Evolutionary conservation across 2,329 filamentous ascomycete species (phyloP), one percentile per base, ranked within the genome.

Genomic region (Conoideocrella luteorostrata): DNA sequence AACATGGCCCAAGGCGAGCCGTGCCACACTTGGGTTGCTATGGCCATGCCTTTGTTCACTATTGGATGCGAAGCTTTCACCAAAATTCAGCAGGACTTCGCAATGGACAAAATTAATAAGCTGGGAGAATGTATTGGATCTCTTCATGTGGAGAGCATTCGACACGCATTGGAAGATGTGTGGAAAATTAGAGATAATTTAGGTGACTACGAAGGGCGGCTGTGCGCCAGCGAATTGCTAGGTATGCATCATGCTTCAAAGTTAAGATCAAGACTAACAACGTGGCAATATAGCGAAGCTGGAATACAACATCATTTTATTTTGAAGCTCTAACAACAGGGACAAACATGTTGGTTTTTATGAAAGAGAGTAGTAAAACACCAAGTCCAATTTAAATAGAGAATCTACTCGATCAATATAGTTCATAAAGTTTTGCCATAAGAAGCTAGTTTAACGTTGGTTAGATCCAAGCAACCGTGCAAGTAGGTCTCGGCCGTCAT

Each of bases 21-120:
- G 0, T 58, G 56, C 6, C 55, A 58, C n/a, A 58, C 57, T 0
- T 59, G 57, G 57, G 57, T 59, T 2, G 57, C 56, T 0, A 59
- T 59, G 57, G 50, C 57, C 0, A 59, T 59, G 56, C 57, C 57
- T 0, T 28, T 59, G 1, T 59, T 59, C 2, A 59, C 57, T 0
- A 49, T 59, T 1, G 57, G 57, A 0, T 58, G 56, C 3, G 57
- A 59, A 4, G 56, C 56, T 0, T 59, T 55, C 22, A 44, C 35
- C 0, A 22, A 48, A 4, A 48, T 49, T 0, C 52, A 58, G 10
- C 52, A 51, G 26, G 12, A 4, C 0, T 59, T 56, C 10, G 49
- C 56, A 0, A 15, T 56, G 9, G 57, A 59, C 1, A 59, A 59
- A 6, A 41, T 59, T 0, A 36, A 54, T 2, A 59, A 58, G 12